phyloP scores from a whole-genome alignment of 257 asterid species.

The Solanum boliviense region DNA sequence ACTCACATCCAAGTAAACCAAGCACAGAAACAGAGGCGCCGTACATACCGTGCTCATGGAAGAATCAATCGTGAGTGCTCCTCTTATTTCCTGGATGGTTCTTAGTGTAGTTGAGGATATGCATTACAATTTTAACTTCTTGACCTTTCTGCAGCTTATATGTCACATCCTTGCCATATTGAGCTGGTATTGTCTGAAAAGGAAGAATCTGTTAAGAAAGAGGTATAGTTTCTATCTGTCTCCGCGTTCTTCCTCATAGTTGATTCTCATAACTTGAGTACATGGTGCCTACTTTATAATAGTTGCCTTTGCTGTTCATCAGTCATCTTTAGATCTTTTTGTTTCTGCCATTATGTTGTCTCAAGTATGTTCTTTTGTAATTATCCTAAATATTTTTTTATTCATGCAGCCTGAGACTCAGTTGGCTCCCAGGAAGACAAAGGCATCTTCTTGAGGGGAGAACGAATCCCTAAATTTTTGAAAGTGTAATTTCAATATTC shows the following conservation, averaged over 20 bases:
- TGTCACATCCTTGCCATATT: constrained; percentile 90
- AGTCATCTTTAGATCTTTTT: neutral
- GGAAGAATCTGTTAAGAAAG: constrained; percentile 75
- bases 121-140: neutral
- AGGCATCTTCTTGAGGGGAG: neutral
- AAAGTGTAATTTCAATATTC: neutral
- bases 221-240: constrained; percentile 23
- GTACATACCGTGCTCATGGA: constrained; percentile 26
- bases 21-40: constrained; percentile 82
- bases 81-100: neutral
- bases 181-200: constrained; percentile 63
- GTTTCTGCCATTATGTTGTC: neutral
- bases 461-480: neutral
- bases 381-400: neutral
- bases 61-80: constrained; percentile 48
- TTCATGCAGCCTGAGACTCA: constrained; percentile 7
- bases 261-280: neutral
- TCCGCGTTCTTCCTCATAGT: neutral
- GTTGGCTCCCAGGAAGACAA: neutral
- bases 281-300: neutral
- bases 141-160: constrained; percentile 41
- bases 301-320: neutral
- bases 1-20: constrained; percentile 90
- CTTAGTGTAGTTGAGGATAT: neutral
- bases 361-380: neutral